Evolutionary conservation across 352 stramenopile species (phyloP), one percentile per base, ranked within the genome.

Genomic region (Pythium grandisporangium): DNA sequence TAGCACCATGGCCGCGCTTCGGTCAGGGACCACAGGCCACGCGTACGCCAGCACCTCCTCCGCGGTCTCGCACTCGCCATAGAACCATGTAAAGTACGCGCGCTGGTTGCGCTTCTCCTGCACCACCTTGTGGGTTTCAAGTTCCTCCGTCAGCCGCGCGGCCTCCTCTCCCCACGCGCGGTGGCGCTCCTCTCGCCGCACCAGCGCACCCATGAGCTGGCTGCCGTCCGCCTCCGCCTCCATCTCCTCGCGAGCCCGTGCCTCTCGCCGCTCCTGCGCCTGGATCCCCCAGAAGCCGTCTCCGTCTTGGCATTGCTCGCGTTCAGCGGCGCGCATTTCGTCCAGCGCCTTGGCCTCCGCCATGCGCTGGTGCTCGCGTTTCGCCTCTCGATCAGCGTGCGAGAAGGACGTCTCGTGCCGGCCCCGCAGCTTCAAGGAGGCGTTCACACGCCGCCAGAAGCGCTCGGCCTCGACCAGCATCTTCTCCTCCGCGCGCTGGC

Each of bases 261-360:
- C 20, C 42, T 84, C 63, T 2, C 56, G 57, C 24, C 26, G 22
- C 22, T 82, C 71, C 47, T 82, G 63, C 0, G 66, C 63, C 30
- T 84, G 56, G 17, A 82, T 80, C 1, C 71, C 71, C 71, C 71
- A 84, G 41, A 84, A 82, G 0, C 23, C 49, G 24, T 84, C 71
- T n/a, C 37, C 38, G 20, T 76, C 40, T 3, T 47, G 38, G n/a
- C 66, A 70, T 45, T 84, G 71, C 17, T 61, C 36, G 10, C 30
- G 22, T 34, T 82, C 71, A 42, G 77, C 57, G 1, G 24, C 14
- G 5, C 33, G 25, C 69, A 82, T 76, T 4, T 46, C 51, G 16
- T 59, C 42, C 0, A 48, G 38, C 37, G 62, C 69, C 5, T 57
- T 49, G 0, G 51, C 32, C 36, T 82, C 64, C 3, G 44, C 39